Evolutionary conservation across 371 early-diverging fungal genomes (phyloP).

Genomic region (Mycotypha africana): DNA sequence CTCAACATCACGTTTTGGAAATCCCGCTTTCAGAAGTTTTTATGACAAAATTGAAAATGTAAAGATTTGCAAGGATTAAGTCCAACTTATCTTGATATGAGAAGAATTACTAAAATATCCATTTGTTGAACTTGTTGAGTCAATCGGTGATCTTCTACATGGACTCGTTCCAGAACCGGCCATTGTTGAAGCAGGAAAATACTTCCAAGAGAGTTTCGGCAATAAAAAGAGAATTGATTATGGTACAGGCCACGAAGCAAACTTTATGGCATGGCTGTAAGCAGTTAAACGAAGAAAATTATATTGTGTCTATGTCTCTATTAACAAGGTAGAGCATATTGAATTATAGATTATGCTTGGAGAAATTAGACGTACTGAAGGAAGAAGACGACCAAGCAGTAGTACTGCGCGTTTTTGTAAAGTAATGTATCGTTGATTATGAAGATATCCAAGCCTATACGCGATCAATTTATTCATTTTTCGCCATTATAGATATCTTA

Average conservation of each 20-base stretch:
- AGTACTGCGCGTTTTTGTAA: constrained; percentile 79
- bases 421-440: constrained; percentile 21
- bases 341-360: constrained; percentile 62
- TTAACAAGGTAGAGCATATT: background rate
- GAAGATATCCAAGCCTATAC: background rate
- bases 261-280: constrained; percentile 91
- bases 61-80: too few species aligned
- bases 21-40: constrained; percentile 85
- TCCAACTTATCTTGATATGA: too few species aligned
- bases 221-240: constrained; percentile 97
- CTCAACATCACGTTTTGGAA: constrained; percentile 84
- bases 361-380: constrained; percentile 65
- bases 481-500: constrained; percentile 63
- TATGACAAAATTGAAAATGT: constrained; percentile 63
- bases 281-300: too few species aligned
- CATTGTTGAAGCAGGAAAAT: constrained; percentile 69
- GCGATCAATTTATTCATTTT: too few species aligned
- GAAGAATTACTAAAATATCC: background rate
- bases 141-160: constrained; percentile 28
- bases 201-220: constrained; percentile 91
- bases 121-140: constrained; percentile 2
- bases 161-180: constrained; percentile 40
- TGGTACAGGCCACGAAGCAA: constrained; percentile 99
- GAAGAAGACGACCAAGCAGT: constrained; percentile 66
- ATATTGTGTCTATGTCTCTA: background rate